Percentiles rank a stretch among this genome's conserved stretches.
Evolutionary conservation across 805 yeast genomes (phyloP).

Genomic region (Blastobotrys americana): DNA sequence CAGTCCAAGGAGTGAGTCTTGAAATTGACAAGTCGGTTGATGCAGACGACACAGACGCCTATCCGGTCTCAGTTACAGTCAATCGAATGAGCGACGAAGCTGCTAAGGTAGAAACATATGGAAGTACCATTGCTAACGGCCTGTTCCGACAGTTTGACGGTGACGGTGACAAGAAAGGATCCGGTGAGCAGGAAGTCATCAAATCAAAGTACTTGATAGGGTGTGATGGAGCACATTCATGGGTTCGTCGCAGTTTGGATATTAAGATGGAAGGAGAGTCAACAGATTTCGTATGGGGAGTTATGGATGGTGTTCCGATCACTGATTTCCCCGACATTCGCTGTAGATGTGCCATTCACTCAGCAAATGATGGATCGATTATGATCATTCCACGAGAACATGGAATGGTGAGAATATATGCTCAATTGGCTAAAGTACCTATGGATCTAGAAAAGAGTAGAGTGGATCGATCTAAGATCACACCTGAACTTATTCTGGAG

Average conservation of each 20-base stretch:
- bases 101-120: constrained; percentile 4
- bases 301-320: constrained; percentile 31
- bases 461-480: constrained; percentile 30
- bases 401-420: constrained; percentile 30
- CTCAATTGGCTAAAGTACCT: constrained; percentile 27
- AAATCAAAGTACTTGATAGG: constrained; percentile 32
- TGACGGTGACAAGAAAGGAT: constrained; percentile 15
- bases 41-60: constrained; percentile 12
- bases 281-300: constrained; percentile 34
- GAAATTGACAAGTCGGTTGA: constrained; percentile 16
- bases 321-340: constrained; percentile 35
- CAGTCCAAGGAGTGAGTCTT: constrained; percentile 13
- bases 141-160: constrained; percentile 28
- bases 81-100: constrained; percentile 16
- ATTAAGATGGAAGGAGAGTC: constrained; percentile 32
- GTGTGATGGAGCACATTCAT: constrained; percentile 32
- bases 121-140: constrained; percentile 25
- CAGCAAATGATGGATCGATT: constrained; percentile 29
- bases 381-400: constrained; percentile 34
- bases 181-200: constrained; percentile 18
- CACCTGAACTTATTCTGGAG: constrained; percentile 29
- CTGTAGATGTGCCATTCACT: constrained; percentile 31
- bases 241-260: constrained; percentile 32
- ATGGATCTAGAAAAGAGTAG: constrained; percentile 16
- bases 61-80: constrained; percentile 26